phyloP scores from a whole-genome alignment of 148 eudicot genomes.

The Silene latifolia region DNA sequence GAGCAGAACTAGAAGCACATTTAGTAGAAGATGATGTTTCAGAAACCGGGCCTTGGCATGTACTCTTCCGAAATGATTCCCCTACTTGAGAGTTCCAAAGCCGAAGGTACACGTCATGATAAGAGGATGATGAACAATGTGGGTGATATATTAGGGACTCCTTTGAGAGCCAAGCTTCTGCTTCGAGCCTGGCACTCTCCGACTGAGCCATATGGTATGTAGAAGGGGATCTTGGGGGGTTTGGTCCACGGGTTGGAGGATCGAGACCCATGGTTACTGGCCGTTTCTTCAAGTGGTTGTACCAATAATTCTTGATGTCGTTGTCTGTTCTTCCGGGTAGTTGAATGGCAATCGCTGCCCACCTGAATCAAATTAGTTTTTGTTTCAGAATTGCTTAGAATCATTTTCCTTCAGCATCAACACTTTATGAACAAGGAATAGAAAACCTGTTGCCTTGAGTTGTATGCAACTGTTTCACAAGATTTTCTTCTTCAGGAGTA shows the following conservation, averaged over 20 bases:
- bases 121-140: conserved; percentile 21
- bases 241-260: conserved; percentile 71
- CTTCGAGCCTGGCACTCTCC: conserved; percentile 94
- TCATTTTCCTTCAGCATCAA: no score
- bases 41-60: conserved; percentile 48
- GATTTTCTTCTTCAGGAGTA: conserved; percentile 58
- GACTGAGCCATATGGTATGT: no score
- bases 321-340: conserved; percentile 85
- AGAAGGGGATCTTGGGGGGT: conserved; percentile 50
- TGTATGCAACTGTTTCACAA: conserved; percentile 53
- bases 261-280: conserved; percentile 65
- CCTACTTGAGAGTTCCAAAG: conserved; percentile 86
- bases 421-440: no score
- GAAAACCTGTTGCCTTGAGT: conserved; percentile 71
- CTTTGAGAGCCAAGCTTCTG: conserved; percentile 83
- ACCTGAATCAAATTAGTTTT: conserved; percentile 32
- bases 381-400: neutral
- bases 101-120: no score
- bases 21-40: conserved; percentile 46
- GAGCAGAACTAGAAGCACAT: conserved; percentile 39
- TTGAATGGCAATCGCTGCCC: conserved; percentile 92
- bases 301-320: conserved; percentile 89
- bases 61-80: no score
- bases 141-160: conserved; percentile 40
- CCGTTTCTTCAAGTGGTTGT: conserved; percentile 73